Conservation (phyloP, 2,329 filamentous ascomycete species). For the Biscogniauxia sp. region DNA sequence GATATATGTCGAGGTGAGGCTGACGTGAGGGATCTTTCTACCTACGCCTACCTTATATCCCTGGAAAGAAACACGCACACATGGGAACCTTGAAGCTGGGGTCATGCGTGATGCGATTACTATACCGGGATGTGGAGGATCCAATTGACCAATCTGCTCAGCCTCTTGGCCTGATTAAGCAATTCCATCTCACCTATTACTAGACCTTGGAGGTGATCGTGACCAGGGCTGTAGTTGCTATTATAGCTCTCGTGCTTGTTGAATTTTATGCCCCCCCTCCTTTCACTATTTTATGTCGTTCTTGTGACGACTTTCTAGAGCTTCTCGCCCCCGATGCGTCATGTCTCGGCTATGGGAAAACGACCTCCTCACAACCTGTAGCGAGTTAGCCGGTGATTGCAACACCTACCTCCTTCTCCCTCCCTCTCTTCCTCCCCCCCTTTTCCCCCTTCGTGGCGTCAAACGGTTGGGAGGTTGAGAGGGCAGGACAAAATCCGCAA, state of each 20-base stretch:
- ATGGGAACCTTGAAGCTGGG: neutral
- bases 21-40: neutral
- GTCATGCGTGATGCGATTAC: neutral
- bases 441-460: neutral
- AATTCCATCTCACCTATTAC: conserved; percentile 9
- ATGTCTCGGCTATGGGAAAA: neutral
- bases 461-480: neutral
- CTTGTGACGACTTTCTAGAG: conserved; percentile 13
- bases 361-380: neutral
- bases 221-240: conserved; percentile 12
- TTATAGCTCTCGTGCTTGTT: conserved; percentile 6
- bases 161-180: conserved; percentile 19
- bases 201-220: conserved; percentile 3
- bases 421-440: neutral
- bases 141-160: conserved; percentile 24
- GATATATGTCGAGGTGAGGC: neutral
- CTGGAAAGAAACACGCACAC: neutral
- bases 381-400: neutral
- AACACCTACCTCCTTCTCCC: neutral
- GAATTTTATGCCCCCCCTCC: neutral
- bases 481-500: conserved; percentile 1
- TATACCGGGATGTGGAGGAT: conserved; percentile 13
- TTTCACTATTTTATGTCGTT: conserved; percentile 3
- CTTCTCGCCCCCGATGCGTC: neutral
- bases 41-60: neutral